Evolutionary conservation across 2,329 filamentous ascomycete species (phyloP).

Genomic region (Sporothrix phasma): DNA sequence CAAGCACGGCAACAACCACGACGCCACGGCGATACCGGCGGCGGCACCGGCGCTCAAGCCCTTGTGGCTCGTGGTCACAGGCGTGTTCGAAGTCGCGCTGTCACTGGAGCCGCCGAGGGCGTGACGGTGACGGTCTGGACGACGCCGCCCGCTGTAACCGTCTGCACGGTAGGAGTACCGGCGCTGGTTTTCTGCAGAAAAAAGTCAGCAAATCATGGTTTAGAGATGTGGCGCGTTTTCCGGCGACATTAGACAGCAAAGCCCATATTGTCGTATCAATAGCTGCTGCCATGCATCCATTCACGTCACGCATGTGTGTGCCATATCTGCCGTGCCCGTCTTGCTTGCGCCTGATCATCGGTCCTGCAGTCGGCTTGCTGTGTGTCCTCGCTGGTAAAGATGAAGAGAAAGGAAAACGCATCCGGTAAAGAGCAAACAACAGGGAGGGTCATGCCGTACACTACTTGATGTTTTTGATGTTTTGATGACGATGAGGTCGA

Average conservation of each 20-base stretch:
- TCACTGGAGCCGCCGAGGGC: constrained; percentile 21
- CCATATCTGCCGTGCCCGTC: constrained; percentile 1
- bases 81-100: constrained; percentile 8
- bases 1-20: constrained; percentile 22
- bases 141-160: constrained; percentile 44
- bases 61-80: constrained; percentile 17
- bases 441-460: constrained; percentile 13
- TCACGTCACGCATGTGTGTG: constrained; percentile 9
- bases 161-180: constrained; percentile 32
- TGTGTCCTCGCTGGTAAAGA: background rate
- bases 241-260: background rate
- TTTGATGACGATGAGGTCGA: background rate
- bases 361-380: background rate
- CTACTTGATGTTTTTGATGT: constrained; percentile 12
- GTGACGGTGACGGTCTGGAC: constrained; percentile 48
- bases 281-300: background rate
- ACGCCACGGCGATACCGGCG: constrained; percentile 44
- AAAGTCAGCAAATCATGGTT: background rate
- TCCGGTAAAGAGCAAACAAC: background rate
- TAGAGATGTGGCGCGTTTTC: background rate
- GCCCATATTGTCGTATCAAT: background rate
- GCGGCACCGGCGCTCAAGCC: constrained; percentile 38
- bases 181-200: background rate
- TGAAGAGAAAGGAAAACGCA: background rate
- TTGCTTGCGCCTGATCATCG: background rate